These are phyloP conservation scores for Cytospora chrysosperma DNA, from an alignment of 2,329 filamentous ascomycete species.

Conservation along the genomic window DNA sequence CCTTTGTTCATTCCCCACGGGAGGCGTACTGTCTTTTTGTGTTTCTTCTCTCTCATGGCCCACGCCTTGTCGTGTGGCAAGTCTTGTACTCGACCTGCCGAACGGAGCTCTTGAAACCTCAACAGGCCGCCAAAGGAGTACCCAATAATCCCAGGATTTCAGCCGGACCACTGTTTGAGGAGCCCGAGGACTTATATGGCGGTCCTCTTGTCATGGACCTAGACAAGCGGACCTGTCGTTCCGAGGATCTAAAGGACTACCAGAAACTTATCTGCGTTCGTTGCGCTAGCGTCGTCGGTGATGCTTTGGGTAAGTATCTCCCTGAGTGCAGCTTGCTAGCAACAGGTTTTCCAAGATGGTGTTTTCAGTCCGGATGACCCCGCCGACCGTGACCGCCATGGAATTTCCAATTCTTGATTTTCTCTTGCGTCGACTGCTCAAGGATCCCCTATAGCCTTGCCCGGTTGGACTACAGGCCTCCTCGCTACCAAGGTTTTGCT, in stretches of 20 bases:
- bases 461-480: not conserved
- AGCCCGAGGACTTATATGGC: not conserved
- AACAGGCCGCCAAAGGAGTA: not conserved
- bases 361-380: not conserved
- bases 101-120: slow-evolving; percentile 23
- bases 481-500: not conserved
- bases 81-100: slow-evolving; percentile 26
- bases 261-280: not conserved
- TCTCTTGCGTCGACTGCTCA: slow-evolving; percentile 1
- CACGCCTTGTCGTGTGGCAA: slow-evolving; percentile 9
- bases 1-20: slow-evolving; percentile 46
- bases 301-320: slow-evolving; percentile 17
- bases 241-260: not conserved
- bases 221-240: not conserved
- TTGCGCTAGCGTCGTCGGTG: not conserved
- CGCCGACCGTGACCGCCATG: not conserved
- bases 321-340: slow-evolving; percentile 8
- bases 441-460: not conserved
- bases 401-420: not conserved
- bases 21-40: slow-evolving; percentile 41
- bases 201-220: not conserved
- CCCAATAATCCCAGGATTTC: not conserved
- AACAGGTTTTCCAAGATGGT: slow-evolving; percentile 11
- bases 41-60: slow-evolving; percentile 29
- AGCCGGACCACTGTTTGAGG: not conserved